These are phyloP conservation scores for Patellifolia procumbens DNA, from an alignment of 179 eudicot species.

Conservation along the genomic window DNA sequence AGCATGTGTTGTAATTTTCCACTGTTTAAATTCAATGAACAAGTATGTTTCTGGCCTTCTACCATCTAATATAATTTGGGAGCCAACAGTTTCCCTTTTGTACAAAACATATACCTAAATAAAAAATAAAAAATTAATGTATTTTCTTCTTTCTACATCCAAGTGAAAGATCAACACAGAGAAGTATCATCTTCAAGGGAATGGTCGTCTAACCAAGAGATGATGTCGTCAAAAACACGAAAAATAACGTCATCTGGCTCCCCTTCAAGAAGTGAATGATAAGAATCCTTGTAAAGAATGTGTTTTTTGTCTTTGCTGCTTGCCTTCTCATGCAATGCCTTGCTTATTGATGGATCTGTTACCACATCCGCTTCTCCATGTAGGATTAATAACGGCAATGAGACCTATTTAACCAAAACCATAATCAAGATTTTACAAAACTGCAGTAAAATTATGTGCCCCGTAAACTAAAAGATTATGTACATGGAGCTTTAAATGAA, in stretches of 20 bases:
- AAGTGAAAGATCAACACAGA: slow-evolving; percentile 12
- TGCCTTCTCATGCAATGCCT: slow-evolving; percentile 79
- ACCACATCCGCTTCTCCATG: slow-evolving; percentile 86
- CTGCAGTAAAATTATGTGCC: not conserved
- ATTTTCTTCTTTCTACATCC: not conserved
- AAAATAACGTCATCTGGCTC: slow-evolving; percentile 80
- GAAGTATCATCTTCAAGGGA: slow-evolving; percentile 9
- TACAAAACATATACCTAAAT: slow-evolving; percentile 8
- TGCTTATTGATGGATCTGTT: slow-evolving; percentile 92
- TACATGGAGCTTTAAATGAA: not conserved
- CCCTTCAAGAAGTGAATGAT: slow-evolving; percentile 90
- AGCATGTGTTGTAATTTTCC: not conserved
- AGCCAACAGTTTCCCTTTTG: not conserved
- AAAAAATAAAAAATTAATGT: not conserved
- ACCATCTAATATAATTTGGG: not conserved
- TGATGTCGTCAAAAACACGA: slow-evolving; percentile 63
- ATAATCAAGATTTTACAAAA: not conserved
- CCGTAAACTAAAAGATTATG: no score
- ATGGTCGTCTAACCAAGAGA: slow-evolving; percentile 81
- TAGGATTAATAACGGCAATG: slow-evolving; percentile 81
- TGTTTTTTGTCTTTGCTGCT: slow-evolving; percentile 82
- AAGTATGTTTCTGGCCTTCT: not conserved
- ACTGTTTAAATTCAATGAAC: not conserved
- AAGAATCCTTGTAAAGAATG: slow-evolving; percentile 66
- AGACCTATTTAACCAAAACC: slow-evolving; percentile 45